Evolutionary conservation across 352 stramenopile genomes (phyloP).

Genomic region (Globisporangium abappressorium): DNA sequence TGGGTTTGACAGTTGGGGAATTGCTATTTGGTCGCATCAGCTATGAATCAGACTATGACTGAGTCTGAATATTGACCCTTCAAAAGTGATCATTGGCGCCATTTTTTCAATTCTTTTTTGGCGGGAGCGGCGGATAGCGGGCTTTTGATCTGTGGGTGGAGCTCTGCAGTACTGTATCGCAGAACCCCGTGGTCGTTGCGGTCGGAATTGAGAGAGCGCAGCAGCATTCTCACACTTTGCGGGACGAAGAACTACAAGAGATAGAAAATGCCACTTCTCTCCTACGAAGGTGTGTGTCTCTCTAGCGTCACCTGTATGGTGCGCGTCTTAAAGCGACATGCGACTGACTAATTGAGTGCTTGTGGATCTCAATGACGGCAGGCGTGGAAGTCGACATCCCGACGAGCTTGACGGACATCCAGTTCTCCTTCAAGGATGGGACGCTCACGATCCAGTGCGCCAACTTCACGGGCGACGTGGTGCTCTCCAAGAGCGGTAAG

Average conservation of each 20-base stretch:
- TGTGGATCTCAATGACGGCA: constrained; percentile 17
- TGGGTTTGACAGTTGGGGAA: neutral
- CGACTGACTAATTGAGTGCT: neutral
- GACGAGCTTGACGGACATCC: constrained; percentile 47
- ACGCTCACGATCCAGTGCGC: constrained; percentile 65
- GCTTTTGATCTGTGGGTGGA: neutral
- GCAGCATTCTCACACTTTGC: neutral
- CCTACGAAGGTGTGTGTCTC: constrained; percentile 52
- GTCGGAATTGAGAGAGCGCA: neutral
- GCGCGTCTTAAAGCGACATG: neutral
- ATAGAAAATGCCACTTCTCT: constrained; percentile 58
- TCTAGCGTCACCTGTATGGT: neutral
- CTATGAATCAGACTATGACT: neutral
- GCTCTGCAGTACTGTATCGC: neutral
- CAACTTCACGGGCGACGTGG: constrained; percentile 70
- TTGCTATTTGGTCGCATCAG: neutral
- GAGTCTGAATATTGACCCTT: neutral
- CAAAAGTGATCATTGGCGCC: neutral
- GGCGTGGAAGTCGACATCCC: constrained; percentile 75
- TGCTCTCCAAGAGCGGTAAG: constrained; percentile 51
- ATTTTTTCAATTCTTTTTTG: neutral
- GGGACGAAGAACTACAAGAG: neutral
- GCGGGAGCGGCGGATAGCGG: neutral
- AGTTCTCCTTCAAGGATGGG: constrained; percentile 61
- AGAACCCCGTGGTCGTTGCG: neutral